phyloP scores from a whole-genome alignment of 495 filamentous ascomycete genomes.

The Penicillium verhagenii region DNA sequence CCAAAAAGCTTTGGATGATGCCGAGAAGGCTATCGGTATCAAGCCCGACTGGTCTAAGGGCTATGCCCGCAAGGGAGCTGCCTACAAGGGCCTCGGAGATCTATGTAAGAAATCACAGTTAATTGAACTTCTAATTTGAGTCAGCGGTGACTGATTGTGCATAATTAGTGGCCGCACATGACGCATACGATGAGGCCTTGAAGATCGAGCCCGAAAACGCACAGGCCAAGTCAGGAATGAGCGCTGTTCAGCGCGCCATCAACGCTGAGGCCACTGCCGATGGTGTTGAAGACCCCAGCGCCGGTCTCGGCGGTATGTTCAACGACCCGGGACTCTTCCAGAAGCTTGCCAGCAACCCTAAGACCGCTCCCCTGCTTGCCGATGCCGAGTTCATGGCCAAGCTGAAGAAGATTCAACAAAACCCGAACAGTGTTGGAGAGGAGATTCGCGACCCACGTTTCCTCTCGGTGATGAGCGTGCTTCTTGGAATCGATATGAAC shows the following conservation, averaged over 20 bases:
- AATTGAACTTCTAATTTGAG: neutral
- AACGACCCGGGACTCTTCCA: constrained; percentile 84
- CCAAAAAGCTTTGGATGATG: constrained; percentile 80
- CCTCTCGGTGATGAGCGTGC: constrained; percentile 88
- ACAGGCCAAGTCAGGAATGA: constrained; percentile 84
- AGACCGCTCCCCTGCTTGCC: constrained; percentile 80
- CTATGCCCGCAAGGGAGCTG: constrained; percentile 87
- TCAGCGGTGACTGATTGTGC: neutral
- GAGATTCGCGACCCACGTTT: constrained; percentile 88
- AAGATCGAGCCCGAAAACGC: constrained; percentile 90
- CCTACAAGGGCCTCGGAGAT: constrained; percentile 82
- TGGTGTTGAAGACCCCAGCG: constrained; percentile 65
- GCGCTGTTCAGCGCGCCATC: constrained; percentile 83
- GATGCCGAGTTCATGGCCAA: constrained; percentile 89
- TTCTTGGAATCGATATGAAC: constrained; percentile 92
- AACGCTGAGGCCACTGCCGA: constrained; percentile 70
- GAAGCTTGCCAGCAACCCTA: constrained; percentile 91
- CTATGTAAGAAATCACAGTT: constrained; percentile 50
- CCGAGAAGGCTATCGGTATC: constrained; percentile 85
- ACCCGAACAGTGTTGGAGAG: constrained; percentile 74
- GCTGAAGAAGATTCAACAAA: constrained; percentile 73
- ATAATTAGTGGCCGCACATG: constrained; percentile 64
- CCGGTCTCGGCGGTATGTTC: constrained; percentile 85
- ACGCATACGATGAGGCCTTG: constrained; percentile 88
- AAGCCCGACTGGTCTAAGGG: constrained; percentile 99